A percentile compares a stretch with the other conserved stretches of the same genome.
Conservation (phyloP, 2,329 filamentous ascomycete species). For the Diaporthe sp. region DNA sequence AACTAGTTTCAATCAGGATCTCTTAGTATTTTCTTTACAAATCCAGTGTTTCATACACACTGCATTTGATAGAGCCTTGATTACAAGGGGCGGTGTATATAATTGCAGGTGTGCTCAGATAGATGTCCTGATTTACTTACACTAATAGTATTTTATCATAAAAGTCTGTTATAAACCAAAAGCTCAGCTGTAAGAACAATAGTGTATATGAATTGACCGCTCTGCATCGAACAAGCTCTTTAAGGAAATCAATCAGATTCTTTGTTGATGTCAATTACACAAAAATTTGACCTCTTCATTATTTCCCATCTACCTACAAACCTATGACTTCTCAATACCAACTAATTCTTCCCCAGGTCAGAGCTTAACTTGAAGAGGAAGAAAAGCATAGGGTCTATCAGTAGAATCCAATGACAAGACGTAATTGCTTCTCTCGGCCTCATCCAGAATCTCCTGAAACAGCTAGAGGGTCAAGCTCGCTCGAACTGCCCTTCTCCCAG, state of each 20-base stretch:
- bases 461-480: slow-evolving; percentile 10
- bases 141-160: no score
- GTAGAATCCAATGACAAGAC: no score
- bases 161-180: no score
- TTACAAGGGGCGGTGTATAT: no score
- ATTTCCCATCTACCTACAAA: neutral
- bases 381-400: no score
- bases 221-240: neutral
- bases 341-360: neutral
- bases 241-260: neutral
- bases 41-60: no score
- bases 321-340: neutral
- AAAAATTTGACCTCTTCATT: neutral
- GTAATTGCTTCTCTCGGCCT: no score
- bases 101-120: no score
- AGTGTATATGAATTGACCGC: no score
- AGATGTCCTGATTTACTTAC: no score
- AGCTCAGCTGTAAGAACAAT: no score
- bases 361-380: neutral
- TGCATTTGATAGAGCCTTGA: no score
- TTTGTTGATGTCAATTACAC: neutral
- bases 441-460: neutral
- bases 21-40: neutral
- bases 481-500: slow-evolving; percentile 43
- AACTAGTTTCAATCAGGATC: neutral